Conservation (phyloP, 2,329 filamentous ascomycete genomes). For the Venturiaceae sp. region DNA sequence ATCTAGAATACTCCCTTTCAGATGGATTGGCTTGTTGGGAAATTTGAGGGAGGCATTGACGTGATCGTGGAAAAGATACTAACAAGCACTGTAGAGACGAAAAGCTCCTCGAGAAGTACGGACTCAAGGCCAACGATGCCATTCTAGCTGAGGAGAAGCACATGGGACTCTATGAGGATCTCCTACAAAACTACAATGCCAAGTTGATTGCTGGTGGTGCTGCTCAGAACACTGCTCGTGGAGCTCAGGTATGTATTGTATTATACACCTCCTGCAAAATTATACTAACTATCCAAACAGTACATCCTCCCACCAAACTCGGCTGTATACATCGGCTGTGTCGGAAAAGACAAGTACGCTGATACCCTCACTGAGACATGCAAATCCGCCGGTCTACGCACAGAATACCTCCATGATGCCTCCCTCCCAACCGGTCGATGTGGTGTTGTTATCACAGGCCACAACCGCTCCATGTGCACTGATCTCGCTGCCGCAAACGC, state of each 20-base stretch:
- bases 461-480: conserved; percentile 90
- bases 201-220: conserved; percentile 94
- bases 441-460: conserved; percentile 92
- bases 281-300: conserved; percentile 24
- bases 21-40: too few species aligned
- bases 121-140: conserved; percentile 89
- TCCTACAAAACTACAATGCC: conserved; percentile 83
- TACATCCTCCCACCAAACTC: conserved; percentile 88
- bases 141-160: conserved; percentile 94
- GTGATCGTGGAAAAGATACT: too few species aligned
- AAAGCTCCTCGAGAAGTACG: conserved; percentile 83
- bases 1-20: too few species aligned
- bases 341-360: conserved; percentile 92
- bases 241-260: conserved; percentile 56
- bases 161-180: conserved; percentile 80
- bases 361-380: conserved; percentile 80
- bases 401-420: conserved; percentile 89
- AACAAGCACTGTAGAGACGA: conserved; percentile 50
- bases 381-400: conserved; percentile 77
- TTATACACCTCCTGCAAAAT: neutral
- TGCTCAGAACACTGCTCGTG: conserved; percentile 93
- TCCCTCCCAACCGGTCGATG: conserved; percentile 82
- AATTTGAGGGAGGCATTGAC: too few species aligned
- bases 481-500: conserved; percentile 94
- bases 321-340: conserved; percentile 87